Conservation (phyloP, 192 early-diverging fungal species). For the Radiomyces spectabilis region DNA sequence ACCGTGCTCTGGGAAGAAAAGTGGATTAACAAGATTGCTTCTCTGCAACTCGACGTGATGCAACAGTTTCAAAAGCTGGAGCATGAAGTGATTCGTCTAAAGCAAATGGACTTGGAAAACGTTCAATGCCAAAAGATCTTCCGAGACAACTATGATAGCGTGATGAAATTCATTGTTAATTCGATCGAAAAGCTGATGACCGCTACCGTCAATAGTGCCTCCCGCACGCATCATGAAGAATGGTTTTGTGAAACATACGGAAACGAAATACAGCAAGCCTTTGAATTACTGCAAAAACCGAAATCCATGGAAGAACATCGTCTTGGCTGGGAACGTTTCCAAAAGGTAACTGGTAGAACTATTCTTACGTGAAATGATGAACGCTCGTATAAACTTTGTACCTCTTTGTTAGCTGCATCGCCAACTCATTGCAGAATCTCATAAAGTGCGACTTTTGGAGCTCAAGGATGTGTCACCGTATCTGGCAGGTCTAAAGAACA, state of each 20-base stretch:
- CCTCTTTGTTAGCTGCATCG: constrained; percentile 38
- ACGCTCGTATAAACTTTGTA: not conserved
- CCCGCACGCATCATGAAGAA: constrained; percentile 53
- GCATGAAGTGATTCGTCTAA: constrained; percentile 47
- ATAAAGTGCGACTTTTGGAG: constrained; percentile 45
- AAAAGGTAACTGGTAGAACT: constrained; percentile 36
- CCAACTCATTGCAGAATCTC: constrained; percentile 47
- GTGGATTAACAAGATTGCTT: constrained; percentile 63
- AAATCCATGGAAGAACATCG: constrained; percentile 32
- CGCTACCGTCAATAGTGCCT: constrained; percentile 26
- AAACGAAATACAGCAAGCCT: constrained; percentile 43
- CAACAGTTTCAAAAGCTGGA: constrained; percentile 47
- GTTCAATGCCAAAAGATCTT: constrained; percentile 37
- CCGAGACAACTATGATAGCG: constrained; percentile 40
- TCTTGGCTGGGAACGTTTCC: constrained; percentile 49
- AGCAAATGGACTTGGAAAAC: constrained; percentile 28
- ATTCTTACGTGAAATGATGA: constrained; percentile 35
- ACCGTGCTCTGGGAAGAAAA: constrained; percentile 81
- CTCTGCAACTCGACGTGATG: constrained; percentile 47
- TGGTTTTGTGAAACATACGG: constrained; percentile 57
- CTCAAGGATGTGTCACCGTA: constrained; percentile 53
- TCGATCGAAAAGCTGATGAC: constrained; percentile 47
- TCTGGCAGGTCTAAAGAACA: constrained; percentile 36
- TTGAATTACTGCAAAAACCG: constrained; percentile 37
- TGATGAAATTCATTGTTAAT: constrained; percentile 51